Evolutionary conservation across 176 grass and related monocot genomes (phyloP).

Genomic region (Cymbopogon citratus): DNA sequence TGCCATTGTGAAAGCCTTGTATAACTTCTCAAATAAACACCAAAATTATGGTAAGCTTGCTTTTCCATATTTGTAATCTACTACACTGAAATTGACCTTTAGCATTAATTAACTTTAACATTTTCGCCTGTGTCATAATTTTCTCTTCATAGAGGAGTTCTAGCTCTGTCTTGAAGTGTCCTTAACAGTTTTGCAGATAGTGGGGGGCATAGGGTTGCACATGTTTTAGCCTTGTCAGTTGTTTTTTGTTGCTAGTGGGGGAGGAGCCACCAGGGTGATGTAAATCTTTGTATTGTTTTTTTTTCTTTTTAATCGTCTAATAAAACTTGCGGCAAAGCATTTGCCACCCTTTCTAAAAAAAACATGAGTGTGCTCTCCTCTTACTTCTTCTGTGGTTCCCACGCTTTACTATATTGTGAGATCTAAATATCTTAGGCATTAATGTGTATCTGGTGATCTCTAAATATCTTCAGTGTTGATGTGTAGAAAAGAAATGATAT

Average conservation of each 20-base stretch:
- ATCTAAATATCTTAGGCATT: neutral
- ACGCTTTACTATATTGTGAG: no score
- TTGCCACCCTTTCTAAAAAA: no score
- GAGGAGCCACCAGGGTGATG: no score
- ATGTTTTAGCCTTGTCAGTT: no score
- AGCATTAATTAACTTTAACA: neutral
- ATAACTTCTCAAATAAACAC: slow-evolving; percentile 85
- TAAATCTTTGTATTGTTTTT: no score
- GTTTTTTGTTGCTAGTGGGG: no score
- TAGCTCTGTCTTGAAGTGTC: neutral
- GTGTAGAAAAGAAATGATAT: neutral
- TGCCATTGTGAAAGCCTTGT: slow-evolving; percentile 65
- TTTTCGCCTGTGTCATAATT: neutral
- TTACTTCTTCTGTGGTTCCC: no score
- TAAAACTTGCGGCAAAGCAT: no score
- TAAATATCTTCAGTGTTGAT: neutral
- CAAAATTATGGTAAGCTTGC: slow-evolving; percentile 73
- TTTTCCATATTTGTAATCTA: neutral
- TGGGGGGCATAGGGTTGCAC: neutral
- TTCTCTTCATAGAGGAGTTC: neutral
- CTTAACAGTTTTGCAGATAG: neutral
- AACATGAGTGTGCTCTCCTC: no score
- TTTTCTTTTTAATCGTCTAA: no score
- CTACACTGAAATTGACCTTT: neutral
- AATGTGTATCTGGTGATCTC: neutral